Conservation (phyloP, 176 grass and related monocot genomes). For the Panicum miliaceum region DNA sequence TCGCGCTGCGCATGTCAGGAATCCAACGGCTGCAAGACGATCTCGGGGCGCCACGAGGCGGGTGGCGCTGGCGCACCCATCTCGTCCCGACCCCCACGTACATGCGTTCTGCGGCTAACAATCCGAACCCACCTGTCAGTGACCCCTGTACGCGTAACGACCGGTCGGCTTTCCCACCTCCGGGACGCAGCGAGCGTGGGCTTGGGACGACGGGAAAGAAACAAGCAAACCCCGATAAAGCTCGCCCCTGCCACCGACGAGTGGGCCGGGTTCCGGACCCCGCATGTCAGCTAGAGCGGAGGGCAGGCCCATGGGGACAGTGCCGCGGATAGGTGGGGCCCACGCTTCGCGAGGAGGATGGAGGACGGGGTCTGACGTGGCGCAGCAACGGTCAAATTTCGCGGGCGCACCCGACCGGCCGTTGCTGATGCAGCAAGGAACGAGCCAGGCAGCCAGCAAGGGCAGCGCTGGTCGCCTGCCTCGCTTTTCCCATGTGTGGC, state of each 20-base stretch:
- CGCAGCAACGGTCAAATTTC: constrained; percentile 65
- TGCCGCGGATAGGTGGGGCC: not conserved
- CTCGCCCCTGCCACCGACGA: not conserved
- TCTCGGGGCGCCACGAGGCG: constrained; percentile 26
- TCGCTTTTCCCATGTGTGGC: not conserved
- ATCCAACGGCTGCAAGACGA: constrained; percentile 50
- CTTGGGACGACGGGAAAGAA: constrained; percentile 42
- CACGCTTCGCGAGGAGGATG: not conserved
- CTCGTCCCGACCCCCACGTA: not conserved
- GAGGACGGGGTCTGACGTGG: constrained; percentile 22
- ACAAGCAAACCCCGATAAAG: constrained; percentile 6
- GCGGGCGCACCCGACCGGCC: not conserved
- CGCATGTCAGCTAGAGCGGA: not conserved
- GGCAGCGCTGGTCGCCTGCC: not conserved
- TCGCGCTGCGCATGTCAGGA: constrained; percentile 59
- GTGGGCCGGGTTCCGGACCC: not conserved
- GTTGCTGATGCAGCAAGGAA: not conserved
- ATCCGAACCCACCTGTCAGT: not conserved
- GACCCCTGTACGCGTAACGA: not conserved
- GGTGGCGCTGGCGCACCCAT: not conserved
- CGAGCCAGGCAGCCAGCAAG: not conserved
- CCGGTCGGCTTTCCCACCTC: not conserved
- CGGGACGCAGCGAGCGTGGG: not conserved
- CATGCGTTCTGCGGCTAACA: not conserved
- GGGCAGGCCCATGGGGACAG: not conserved